Conservation (phyloP, 31 red algal species). For the Asparagopsis taxiformis region DNA sequence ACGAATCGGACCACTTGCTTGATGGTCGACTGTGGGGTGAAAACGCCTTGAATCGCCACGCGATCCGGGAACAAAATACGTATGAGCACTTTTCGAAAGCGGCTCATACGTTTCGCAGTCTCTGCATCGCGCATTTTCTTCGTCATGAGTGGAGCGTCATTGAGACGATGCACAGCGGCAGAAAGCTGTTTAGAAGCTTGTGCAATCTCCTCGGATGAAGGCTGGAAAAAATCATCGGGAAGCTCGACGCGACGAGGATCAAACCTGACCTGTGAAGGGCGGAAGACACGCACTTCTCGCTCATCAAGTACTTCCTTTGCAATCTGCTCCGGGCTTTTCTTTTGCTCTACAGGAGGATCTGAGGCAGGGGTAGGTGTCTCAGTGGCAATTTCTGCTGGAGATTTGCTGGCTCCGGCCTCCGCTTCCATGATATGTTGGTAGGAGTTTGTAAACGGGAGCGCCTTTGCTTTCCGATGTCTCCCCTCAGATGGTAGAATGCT, state of each 20-base stretch:
- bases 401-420: not conserved
- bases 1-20: slow-evolving; percentile 56
- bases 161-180: slow-evolving; percentile 12
- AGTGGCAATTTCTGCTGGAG: not conserved
- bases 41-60: slow-evolving; percentile 60
- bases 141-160: slow-evolving; percentile 48
- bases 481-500: too few species aligned
- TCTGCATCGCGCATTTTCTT: slow-evolving; percentile 61
- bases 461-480: too few species aligned
- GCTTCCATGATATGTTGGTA: too few species aligned
- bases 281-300: slow-evolving; percentile 52
- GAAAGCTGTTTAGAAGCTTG: slow-evolving; percentile 15
- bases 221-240: slow-evolving; percentile 67
- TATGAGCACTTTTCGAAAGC: slow-evolving; percentile 62
- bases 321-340: slow-evolving; percentile 42
- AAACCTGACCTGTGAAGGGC: slow-evolving; percentile 36
- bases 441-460: too few species aligned
- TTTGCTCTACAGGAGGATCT: not conserved
- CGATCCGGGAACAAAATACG: slow-evolving; percentile 76
- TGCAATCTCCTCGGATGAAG: slow-evolving; percentile 33
- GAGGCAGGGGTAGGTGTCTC: slow-evolving; percentile 1
- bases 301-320: slow-evolving; percentile 24
- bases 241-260: slow-evolving; percentile 49
- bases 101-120: slow-evolving; percentile 39
- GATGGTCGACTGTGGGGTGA: slow-evolving; percentile 52